Evolutionary conservation across 2,329 filamentous ascomycete genomes (phyloP), one percentile per base, ranked within the genome.

Genomic region (Aureobasidium sp.): DNA sequence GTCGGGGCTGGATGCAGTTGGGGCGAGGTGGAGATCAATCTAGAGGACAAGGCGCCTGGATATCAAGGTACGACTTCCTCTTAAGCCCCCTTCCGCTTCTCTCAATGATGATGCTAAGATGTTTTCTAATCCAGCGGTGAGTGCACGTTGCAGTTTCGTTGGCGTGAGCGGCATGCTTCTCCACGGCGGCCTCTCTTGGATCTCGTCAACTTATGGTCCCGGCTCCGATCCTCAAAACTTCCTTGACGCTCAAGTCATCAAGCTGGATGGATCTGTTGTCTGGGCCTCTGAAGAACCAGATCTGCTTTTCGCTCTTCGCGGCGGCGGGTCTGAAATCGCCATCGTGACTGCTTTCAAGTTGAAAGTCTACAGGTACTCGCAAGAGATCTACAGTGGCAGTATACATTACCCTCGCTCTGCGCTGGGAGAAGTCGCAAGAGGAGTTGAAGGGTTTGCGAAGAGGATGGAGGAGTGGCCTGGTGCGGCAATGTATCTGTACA

Each of bases 231-330:
- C 75, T 14, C 67, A 71, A 29, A 78, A 77, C 64, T 65, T 78
- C 62, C 67, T 78, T 0, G 75, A 78, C 63, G 72, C 70, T 2
- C 69, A 76, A 56, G 67, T 78, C 9, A 72, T 77, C 22, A 69
- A 72, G 36, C 66, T 69, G 7, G 73, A 77, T 59, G 76, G 76
- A 0, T 65, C 65, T 1, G 64, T 72, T 5, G 57, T 76, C 1
- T 78, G 76, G 76, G 75, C 75, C 1, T 72, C 70, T 9, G 22
- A 67, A 27, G 73, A 76, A 56, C 72, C 75, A 2, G 75, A 78
- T 20, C 68, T 78, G 2, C 67, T 77, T 15, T 78, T 74, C 74
- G 75, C 74, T 5, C 65, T 77, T 11, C 69, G 76, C n/a, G 76
- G 75, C 1, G 74, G 74, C 15, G 75, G 74, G 5, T 27, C 36